Conservation (phyloP, 495 filamentous ascomycete species). For the Penicillium macrosclerotiorum region DNA sequence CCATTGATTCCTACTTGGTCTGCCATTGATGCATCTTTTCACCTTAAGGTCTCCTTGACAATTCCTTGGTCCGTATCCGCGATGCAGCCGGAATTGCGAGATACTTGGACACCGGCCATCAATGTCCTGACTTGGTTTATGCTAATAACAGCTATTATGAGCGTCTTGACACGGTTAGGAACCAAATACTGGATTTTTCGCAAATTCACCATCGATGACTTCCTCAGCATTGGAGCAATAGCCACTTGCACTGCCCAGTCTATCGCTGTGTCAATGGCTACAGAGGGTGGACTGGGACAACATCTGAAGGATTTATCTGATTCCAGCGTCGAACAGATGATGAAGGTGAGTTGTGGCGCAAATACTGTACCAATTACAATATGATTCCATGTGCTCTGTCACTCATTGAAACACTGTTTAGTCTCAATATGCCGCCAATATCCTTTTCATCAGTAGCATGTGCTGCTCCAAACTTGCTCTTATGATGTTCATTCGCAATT, state of each 20-base stretch:
- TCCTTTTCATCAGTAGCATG: conserved; percentile 31
- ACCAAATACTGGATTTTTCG: conserved; percentile 18
- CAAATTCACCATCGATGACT: conserved; percentile 13
- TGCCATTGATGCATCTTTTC: too few relatives aligned
- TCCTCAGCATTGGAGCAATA: conserved; percentile 33
- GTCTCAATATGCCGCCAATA: conserved; percentile 31
- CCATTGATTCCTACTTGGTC: too few relatives aligned
- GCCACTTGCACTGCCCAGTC: conserved; percentile 31
- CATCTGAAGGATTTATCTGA: conserved; percentile 12
- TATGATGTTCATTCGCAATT: conserved; percentile 26
- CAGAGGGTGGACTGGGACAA: conserved; percentile 22
- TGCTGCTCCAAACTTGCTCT: conserved; percentile 35
- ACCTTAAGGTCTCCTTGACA: too few relatives aligned
- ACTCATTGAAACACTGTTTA: too few relatives aligned
- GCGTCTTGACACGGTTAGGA: conserved; percentile 16
- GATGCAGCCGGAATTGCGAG: conserved; percentile 14
- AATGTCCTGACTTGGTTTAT: conserved; percentile 20
- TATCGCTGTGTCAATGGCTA: conserved; percentile 21
- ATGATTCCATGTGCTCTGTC: too few relatives aligned
- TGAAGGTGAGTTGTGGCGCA: conserved; percentile 12
- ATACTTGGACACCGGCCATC: conserved; percentile 17
- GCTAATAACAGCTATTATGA: conserved; percentile 15
- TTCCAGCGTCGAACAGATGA: conserved; percentile 5
- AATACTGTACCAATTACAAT: too few relatives aligned
- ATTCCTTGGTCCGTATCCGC: not conserved